phyloP scores from a whole-genome alignment of 2,329 filamentous ascomycete genomes.

The Lecanoromycetidae sp. region DNA sequence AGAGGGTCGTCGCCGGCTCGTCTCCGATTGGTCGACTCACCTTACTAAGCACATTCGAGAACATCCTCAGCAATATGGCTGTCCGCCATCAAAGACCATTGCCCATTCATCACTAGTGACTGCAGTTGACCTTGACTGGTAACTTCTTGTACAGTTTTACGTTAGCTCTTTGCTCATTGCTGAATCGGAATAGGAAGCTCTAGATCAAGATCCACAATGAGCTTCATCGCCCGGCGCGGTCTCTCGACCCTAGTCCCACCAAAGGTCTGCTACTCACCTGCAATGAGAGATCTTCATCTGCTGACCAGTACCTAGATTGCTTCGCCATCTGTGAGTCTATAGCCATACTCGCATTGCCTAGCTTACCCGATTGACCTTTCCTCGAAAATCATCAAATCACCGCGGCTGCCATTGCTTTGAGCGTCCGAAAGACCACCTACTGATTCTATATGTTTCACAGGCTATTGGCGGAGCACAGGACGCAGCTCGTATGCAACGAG shows the following conservation, averaged over 20 bases:
- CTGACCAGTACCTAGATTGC: conserved; percentile 47
- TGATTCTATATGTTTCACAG: conserved; percentile 46
- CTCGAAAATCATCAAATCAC: too few species aligned
- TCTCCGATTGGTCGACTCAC: too few species aligned
- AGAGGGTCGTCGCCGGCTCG: too few species aligned
- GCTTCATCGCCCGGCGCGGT: conserved; percentile 78
- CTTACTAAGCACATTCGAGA: neutral
- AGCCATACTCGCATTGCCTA: too few species aligned
- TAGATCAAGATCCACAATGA: conserved; percentile 48
- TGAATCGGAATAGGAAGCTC: conserved; percentile 17
- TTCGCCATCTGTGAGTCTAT: conserved; percentile 61
- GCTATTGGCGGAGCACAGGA: conserved; percentile 89
- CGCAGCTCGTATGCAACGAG: conserved; percentile 93
- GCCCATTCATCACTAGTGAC: neutral
- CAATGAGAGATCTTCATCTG: neutral
- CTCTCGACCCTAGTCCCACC: conserved; percentile 98
- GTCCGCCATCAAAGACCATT: neutral
- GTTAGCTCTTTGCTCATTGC: too few species aligned
- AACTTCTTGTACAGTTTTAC: too few species aligned
- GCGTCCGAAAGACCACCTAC: too few species aligned
- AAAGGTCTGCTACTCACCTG: conserved; percentile 54
- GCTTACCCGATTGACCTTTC: too few species aligned
- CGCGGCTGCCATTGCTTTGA: too few species aligned
- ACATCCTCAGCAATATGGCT: neutral
- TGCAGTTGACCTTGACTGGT: neutral